A percentile compares a stretch with the other conserved stretches of the same genome.
These are phyloP conservation scores for Durio zibethinus DNA, from an alignment of 345 rosid genomes.

Conservation along the genomic window DNA sequence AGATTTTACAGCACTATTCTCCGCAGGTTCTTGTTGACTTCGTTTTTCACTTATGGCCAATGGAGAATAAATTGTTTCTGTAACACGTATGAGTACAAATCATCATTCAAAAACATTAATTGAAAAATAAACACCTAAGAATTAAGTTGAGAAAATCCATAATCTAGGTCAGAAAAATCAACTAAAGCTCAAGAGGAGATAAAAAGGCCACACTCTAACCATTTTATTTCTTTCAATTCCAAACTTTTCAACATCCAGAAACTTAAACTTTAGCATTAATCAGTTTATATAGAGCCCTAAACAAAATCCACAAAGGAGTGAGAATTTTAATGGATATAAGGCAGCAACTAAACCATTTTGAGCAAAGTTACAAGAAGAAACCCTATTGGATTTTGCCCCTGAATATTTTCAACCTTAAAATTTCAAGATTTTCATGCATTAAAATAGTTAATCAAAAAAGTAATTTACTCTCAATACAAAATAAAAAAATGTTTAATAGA, in stretches of 20 bases:
- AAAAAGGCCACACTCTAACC: background rate
- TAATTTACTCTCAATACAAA: too few relatives aligned
- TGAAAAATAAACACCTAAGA: background rate
- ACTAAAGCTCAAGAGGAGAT: background rate
- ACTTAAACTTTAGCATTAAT: background rate
- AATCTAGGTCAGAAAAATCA: background rate
- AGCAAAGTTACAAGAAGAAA: background rate
- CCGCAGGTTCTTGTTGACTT: constrained; percentile 16
- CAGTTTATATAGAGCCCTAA: background rate
- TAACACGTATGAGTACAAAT: constrained; percentile 12
- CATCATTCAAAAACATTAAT: background rate
- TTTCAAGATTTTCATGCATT: too few relatives aligned
- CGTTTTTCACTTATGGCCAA: constrained; percentile 19
- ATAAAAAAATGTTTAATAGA: too few relatives aligned
- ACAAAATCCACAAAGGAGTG: background rate
- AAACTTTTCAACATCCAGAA: background rate
- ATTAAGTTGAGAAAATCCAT: background rate
- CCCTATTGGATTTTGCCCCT: background rate
- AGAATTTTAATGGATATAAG: background rate
- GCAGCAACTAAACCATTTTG: background rate
- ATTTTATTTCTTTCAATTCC: background rate
- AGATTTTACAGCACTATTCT: constrained; percentile 11
- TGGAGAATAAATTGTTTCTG: constrained; percentile 35
- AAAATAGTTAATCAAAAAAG: too few relatives aligned
- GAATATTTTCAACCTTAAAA: too few relatives aligned